Conservation (phyloP, 306 rosid species). For the Rosa lucieae region DNA sequence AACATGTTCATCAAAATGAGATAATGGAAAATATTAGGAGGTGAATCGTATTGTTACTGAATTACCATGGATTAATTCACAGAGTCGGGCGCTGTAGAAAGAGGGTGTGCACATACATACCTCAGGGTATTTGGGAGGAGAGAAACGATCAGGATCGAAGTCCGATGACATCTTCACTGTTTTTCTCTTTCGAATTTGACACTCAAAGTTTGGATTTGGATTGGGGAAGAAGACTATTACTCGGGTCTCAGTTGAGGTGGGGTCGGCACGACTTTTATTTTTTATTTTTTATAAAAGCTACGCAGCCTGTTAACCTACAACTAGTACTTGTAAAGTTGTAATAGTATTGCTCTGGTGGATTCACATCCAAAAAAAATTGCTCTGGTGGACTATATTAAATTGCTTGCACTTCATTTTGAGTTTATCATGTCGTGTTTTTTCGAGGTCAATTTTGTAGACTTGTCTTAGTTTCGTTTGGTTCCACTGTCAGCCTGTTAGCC, state of each 20-base stretch:
- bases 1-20: slow-evolving; percentile 14
- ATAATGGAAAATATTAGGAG: slow-evolving; percentile 1
- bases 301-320: neutral
- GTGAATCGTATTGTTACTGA: neutral
- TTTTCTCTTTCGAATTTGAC: neutral
- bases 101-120: slow-evolving; percentile 24
- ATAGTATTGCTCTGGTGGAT: too few species aligned
- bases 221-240: neutral
- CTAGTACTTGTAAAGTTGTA: too few species aligned
- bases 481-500: too few species aligned
- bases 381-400: too few species aligned
- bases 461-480: too few species aligned
- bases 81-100: neutral
- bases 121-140: slow-evolving; percentile 73
- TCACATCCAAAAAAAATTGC: too few species aligned
- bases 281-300: too few species aligned
- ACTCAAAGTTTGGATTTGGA: neutral
- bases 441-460: too few species aligned
- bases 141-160: slow-evolving; percentile 53
- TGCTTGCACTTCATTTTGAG: too few species aligned
- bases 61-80: neutral
- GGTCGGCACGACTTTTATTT: neutral
- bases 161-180: slow-evolving; percentile 33
- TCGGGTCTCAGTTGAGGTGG: neutral
- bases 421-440: too few species aligned